Evolutionary conservation across 768 basidiomycete genomes (phyloP).

Genomic region (Strobilomyces dryophilus): DNA sequence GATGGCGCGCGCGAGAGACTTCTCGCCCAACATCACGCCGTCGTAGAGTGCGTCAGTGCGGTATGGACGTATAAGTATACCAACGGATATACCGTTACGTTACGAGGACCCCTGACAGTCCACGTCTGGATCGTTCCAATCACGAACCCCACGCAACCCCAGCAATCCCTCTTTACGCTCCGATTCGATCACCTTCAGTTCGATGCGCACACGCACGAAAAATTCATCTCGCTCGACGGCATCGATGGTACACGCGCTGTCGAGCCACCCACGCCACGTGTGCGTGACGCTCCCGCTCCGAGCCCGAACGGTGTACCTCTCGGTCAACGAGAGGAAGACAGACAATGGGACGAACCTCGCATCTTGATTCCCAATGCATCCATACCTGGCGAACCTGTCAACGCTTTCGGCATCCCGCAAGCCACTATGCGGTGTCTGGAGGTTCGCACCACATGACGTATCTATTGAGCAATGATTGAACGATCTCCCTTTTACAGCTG

Average conservation of each 20-base stretch:
- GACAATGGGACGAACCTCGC: constrained; percentile 64
- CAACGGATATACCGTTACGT: constrained; percentile 75
- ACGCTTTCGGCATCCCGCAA: constrained; percentile 85
- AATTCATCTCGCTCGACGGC: constrained; percentile 63
- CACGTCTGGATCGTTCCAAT: constrained; percentile 44
- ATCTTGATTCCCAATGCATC: constrained; percentile 54
- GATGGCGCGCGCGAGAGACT: constrained; percentile 73
- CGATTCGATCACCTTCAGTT: constrained; percentile 75
- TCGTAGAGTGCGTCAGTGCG: constrained; percentile 70
- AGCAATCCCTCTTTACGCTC: constrained; percentile 33
- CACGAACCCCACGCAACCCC: constrained; percentile 14
- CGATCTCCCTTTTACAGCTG: constrained; percentile 39
- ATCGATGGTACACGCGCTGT: constrained; percentile 48
- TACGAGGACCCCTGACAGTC: constrained; percentile 70
- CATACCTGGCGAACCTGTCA: constrained; percentile 82
- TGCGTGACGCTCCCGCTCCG: constrained; percentile 32
- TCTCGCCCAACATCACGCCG: constrained; percentile 40
- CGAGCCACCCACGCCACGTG: constrained; percentile 38
- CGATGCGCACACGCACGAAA: constrained; percentile 69
- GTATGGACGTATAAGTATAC: constrained; percentile 80
- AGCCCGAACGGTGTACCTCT: constrained; percentile 28
- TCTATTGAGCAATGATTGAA: constrained; percentile 3
- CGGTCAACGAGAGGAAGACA: constrained; percentile 45
- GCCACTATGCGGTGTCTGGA: constrained; percentile 88
- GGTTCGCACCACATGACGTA: constrained; percentile 36